Evolutionary conservation across 2,329 filamentous ascomycete species (phyloP).

Genomic region (Bipolaris cookei): DNA sequence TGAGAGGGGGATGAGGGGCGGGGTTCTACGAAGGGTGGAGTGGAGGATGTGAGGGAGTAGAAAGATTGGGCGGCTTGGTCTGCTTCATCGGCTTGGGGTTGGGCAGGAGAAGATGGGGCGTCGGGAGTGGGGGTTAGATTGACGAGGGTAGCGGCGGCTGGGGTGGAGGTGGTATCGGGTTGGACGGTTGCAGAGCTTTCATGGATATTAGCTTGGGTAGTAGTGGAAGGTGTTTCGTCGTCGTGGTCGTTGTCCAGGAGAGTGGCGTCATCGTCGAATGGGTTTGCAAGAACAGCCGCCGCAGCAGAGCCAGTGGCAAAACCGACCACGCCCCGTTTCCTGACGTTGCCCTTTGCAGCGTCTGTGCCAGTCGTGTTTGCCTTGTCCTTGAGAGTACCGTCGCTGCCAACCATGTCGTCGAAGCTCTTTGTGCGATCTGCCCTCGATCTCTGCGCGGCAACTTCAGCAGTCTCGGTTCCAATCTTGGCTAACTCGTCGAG

Average conservation of each 20-base stretch:
- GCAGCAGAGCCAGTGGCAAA: constrained; percentile 50
- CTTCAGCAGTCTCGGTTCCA: constrained; percentile 37
- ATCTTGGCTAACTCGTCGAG: constrained; percentile 49
- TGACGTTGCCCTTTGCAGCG: constrained; percentile 21
- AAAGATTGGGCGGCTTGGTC: constrained; percentile 45
- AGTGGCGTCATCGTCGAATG: constrained; percentile 54
- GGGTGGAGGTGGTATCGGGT: constrained; percentile 18
- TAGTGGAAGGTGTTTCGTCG: constrained; percentile 40
- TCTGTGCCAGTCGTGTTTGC: constrained; percentile 36
- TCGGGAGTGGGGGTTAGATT: constrained; percentile 42
- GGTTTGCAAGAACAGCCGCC: constrained; percentile 48
- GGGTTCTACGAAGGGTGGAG: constrained; percentile 17
- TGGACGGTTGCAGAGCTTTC: constrained; percentile 42
- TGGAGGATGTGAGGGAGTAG: constrained; percentile 44
- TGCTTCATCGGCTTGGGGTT: constrained; percentile 15
- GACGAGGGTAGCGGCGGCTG: constrained; percentile 33
- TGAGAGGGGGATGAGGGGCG: constrained; percentile 6
- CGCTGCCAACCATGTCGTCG: constrained; percentile 50
- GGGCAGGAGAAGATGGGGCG: constrained; percentile 25
- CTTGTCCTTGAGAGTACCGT: constrained; percentile 47
- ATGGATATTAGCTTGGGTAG: constrained; percentile 33
- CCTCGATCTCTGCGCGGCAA: constrained; percentile 24
- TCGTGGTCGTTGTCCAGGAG: constrained; percentile 51
- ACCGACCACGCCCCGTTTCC: constrained; percentile 44
- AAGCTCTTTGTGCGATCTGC: constrained; percentile 43